phyloP scores from a whole-genome alignment of 2,329 filamentous ascomycete species.

The Waltergamsia citrina region DNA sequence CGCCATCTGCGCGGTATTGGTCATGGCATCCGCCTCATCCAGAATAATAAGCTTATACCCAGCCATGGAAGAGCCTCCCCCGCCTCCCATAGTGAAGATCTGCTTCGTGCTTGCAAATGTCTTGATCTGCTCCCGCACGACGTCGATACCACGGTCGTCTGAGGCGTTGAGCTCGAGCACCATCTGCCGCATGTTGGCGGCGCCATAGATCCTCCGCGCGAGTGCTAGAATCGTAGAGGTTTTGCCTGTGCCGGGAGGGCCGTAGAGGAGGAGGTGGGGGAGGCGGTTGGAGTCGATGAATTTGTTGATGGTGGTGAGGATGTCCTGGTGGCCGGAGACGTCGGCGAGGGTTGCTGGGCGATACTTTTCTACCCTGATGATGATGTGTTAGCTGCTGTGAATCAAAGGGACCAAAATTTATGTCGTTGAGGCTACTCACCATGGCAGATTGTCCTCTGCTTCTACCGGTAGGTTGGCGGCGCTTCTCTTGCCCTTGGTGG shows the following conservation, averaged over 20 bases:
- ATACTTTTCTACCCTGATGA: constrained; percentile 97
- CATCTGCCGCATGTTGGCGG: constrained; percentile 93
- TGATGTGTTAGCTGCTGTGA: constrained; percentile 5
- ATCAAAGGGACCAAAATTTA: too few relatives aligned
- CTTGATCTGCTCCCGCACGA: constrained; percentile 98
- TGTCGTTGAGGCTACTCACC: constrained; percentile 48
- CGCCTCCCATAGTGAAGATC: constrained; percentile 61
- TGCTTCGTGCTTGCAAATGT: constrained; percentile 97
- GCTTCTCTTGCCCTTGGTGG: constrained; percentile 81
- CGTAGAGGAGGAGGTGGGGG: constrained; percentile 92
- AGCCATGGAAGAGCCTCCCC: constrained; percentile 48
- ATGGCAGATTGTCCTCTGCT: constrained; percentile 87
- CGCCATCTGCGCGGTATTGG: constrained; percentile 96
- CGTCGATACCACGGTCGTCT: constrained; percentile 94
- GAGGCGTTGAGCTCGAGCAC: constrained; percentile 96
- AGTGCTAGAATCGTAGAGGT: constrained; percentile 94
- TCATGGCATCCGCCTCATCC: constrained; percentile 99
- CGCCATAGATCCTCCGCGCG: constrained; percentile 84
- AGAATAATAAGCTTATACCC: constrained; percentile 93
- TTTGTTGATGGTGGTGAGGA: constrained; percentile 94
- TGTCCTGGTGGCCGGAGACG: constrained; percentile 94
- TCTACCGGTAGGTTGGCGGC: constrained; percentile 90
- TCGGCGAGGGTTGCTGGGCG: constrained; percentile 80
- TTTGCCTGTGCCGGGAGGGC: constrained; percentile 93
- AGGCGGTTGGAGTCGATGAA: constrained; percentile 92